These are phyloP conservation scores for Sapria himalayana DNA, from an alignment of 345 rosid species.

Conservation along the genomic window DNA sequence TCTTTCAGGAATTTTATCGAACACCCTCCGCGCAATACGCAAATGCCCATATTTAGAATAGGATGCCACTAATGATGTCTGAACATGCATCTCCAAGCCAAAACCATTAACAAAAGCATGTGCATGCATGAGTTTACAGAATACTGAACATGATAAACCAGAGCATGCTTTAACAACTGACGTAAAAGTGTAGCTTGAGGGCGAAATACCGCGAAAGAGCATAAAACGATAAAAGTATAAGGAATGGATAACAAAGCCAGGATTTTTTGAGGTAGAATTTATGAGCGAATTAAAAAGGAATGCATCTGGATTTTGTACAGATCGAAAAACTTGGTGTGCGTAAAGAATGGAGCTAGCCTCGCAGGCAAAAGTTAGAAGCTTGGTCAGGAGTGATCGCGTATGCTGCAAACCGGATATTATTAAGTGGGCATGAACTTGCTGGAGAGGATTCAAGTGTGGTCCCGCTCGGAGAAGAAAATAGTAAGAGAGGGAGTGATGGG, in stretches of 20 bases:
- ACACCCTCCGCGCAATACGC: conserved; percentile 33
- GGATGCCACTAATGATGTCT: conserved; percentile 38
- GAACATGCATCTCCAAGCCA: conserved; percentile 40
- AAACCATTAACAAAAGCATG: conserved; percentile 36
- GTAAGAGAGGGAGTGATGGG: conserved; percentile 30
- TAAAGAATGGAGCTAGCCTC: conserved; percentile 33
- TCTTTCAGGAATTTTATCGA: conserved; percentile 41
- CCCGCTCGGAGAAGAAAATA: conserved; percentile 42
- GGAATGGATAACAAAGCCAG: conserved; percentile 20
- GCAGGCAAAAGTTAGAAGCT: conserved; percentile 43
- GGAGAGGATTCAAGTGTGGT: conserved; percentile 34
- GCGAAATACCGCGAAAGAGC: conserved; percentile 19
- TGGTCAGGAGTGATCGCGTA: conserved; percentile 50
- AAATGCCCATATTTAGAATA: conserved; percentile 28
- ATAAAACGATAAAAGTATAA: conserved; percentile 36
- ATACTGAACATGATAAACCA: conserved; percentile 21
- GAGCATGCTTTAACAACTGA: conserved; percentile 57
- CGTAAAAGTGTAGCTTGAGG: conserved; percentile 52
- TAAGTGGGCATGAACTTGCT: conserved; percentile 44
- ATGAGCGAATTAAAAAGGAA: conserved; percentile 54
- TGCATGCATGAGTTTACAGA: conserved; percentile 36
- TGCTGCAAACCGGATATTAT: conserved; percentile 31
- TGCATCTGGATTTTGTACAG: conserved; percentile 39
- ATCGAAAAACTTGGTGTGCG: conserved; percentile 26
- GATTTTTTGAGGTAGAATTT: conserved; percentile 27